Conservation (phyloP, 768 basidiomycete species). For the Hemileccinum impolitum region DNA sequence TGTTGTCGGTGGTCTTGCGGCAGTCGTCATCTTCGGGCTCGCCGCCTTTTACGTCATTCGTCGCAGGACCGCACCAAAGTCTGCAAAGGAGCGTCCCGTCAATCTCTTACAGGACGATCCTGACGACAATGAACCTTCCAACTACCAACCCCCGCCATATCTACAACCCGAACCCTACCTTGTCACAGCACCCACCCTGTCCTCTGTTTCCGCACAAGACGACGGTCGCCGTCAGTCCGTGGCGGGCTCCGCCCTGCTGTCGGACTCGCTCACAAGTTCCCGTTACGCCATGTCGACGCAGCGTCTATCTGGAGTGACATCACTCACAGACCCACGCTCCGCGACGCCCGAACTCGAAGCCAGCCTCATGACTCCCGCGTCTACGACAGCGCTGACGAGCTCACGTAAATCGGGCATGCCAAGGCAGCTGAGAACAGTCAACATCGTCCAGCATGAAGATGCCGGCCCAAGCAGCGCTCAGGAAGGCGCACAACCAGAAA, state of each 20-base stretch:
- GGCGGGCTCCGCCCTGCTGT: slow-evolving; percentile 14
- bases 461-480: slow-evolving; percentile 46
- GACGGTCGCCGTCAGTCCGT: slow-evolving; percentile 23
- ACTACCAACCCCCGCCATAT: slow-evolving; percentile 61
- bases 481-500: slow-evolving; percentile 53
- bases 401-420: slow-evolving; percentile 39
- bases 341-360: slow-evolving; percentile 43
- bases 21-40: slow-evolving; percentile 39
- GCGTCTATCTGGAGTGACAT: slow-evolving; percentile 27
- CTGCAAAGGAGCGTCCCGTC: slow-evolving; percentile 55
- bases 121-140: slow-evolving; percentile 44
- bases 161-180: slow-evolving; percentile 77
- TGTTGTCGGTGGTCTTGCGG: slow-evolving; percentile 55
- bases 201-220: slow-evolving; percentile 35
- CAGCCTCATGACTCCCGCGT: slow-evolving; percentile 15
- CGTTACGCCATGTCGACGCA: slow-evolving; percentile 27
- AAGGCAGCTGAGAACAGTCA: slow-evolving; percentile 63
- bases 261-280: slow-evolving; percentile 15
- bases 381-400: slow-evolving; percentile 19
- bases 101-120: slow-evolving; percentile 61
- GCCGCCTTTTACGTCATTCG: slow-evolving; percentile 48
- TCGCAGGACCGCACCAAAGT: slow-evolving; percentile 39
- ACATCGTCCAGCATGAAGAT: slow-evolving; percentile 84
- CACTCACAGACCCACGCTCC: slow-evolving; percentile 38
- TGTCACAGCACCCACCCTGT: slow-evolving; percentile 57